Evolutionary conservation across 768 basidiomycete genomes (phyloP), one percentile per base, ranked within the genome.

Genomic region (Hygrocybe punicea): DNA sequence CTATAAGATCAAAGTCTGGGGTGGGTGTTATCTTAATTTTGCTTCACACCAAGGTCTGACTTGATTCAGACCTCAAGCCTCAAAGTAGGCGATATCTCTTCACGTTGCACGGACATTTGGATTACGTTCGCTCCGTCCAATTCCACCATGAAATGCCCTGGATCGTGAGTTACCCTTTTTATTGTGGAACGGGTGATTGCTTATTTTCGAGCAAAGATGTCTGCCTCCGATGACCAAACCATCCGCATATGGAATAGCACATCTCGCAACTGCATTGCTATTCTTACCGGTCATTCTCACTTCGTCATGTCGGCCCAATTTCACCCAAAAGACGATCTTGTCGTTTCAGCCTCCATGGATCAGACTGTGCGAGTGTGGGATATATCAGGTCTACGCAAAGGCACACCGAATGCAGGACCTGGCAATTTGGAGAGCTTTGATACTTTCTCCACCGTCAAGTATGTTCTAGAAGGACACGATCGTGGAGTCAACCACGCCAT

Each of bases 171-270:
- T 19, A 23, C 17, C 24, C 25, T 19, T 48, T 17, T 57, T 39
- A 35, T 57, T 29, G 29, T 29, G 29, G 29, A 29, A 29, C 29
- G 33, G 49, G 19, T 45, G 55, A 55, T 53, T 53, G 45, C 33
- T 59, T 45, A 19, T 14, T 58, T 21, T 29, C n/a, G 58, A 56
- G 46, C 54, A 50, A 69, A 93, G 91, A 76, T 96, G 60, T 96
- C 93, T 8, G 80, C 83, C 53, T 93, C 92, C 17, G 97, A 99
- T 69, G 97, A 99, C 76, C 97, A 99, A 76, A 99, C 97, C 7
- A 98, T 99, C 74, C 87, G 97, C 52, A 95, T 99, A 76, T 98
- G 97, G 97, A 98, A 98, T 78, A 98, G 94, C 80, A 97, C 95
- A 25, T 93, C 91, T 24, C 82, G 96, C 62, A 93, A 94, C 67